Evolutionary conservation across 768 basidiomycete genomes (phyloP).

Genomic region (Gloeopeniophorella convolvens): DNA sequence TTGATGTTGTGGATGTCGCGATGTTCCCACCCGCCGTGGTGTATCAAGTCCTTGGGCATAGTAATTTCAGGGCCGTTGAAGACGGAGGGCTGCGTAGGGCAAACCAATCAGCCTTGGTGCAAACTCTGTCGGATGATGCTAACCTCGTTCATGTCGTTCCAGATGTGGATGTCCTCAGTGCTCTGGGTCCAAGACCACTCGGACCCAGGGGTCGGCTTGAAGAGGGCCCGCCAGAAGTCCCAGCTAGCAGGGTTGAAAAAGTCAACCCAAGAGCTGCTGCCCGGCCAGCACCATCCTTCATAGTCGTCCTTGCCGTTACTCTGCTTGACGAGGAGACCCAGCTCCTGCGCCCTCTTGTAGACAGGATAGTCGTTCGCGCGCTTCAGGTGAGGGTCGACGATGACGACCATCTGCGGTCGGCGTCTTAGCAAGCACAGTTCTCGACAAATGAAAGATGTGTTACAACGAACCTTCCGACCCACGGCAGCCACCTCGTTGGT

Average conservation of each 20-base stretch:
- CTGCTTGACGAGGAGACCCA: slow-evolving; percentile 77
- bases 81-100: slow-evolving; percentile 71
- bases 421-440: slow-evolving; percentile 9
- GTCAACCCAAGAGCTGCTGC: slow-evolving; percentile 94
- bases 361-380: slow-evolving; percentile 72
- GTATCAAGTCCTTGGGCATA: slow-evolving; percentile 69
- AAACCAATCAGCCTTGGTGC: slow-evolving; percentile 3
- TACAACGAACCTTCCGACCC: slow-evolving; percentile 66
- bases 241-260: slow-evolving; percentile 89
- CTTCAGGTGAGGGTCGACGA: slow-evolving; percentile 95
- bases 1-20: slow-evolving; percentile 97
- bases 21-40: slow-evolving; percentile 96
- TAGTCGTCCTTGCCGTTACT: slow-evolving; percentile 77
- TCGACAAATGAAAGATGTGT: not conserved
- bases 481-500: slow-evolving; percentile 77
- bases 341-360: slow-evolving; percentile 77
- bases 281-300: slow-evolving; percentile 99
- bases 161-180: slow-evolving; percentile 81
- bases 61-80: slow-evolving; percentile 98
- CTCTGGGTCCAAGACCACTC: slow-evolving; percentile 76
- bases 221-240: slow-evolving; percentile 87
- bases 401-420: slow-evolving; percentile 84
- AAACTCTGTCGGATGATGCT: slow-evolving; percentile 13
- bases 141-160: slow-evolving; percentile 99
- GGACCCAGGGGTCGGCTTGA: slow-evolving; percentile 51